phyloP scores from a whole-genome alignment of 2,329 filamentous ascomycete species.

The Neoarthrinium moseri region DNA sequence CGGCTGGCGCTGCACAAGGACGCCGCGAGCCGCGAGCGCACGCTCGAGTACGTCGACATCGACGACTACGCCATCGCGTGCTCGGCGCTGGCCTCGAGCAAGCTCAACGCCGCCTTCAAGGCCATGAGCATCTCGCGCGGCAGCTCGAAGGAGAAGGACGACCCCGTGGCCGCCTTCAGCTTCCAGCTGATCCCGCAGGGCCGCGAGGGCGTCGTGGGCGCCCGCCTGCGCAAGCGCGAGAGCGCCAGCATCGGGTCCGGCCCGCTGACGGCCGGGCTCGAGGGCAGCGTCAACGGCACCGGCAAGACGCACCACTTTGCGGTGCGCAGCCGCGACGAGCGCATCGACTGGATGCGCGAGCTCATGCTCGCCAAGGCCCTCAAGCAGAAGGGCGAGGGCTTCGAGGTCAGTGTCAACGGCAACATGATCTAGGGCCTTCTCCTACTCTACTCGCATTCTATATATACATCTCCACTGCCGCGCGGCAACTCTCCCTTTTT shows the following conservation, averaged over 20 bases:
- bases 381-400: constrained; percentile 80
- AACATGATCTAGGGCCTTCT: constrained; percentile 59
- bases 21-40: constrained; percentile 42
- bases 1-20: constrained; percentile 76
- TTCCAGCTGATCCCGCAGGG: constrained; percentile 82
- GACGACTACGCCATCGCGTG: constrained; percentile 88
- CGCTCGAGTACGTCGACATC: constrained; percentile 79
- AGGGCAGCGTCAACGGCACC: constrained; percentile 57
- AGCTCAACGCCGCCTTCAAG: constrained; percentile 85
- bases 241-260: constrained; percentile 37
- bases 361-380: constrained; percentile 87
- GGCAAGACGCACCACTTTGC: constrained; percentile 94
- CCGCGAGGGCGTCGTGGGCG: constrained; percentile 47
- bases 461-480: too few species aligned
- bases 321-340: constrained; percentile 80
- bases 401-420: constrained; percentile 79
- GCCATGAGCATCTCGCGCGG: constrained; percentile 64
- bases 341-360: constrained; percentile 97
- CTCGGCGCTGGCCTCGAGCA: constrained; percentile 72
- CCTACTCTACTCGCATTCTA: too few species aligned
- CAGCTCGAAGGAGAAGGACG: constrained; percentile 41
- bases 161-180: constrained; percentile 68
- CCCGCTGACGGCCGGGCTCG: constrained; percentile 32
- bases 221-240: constrained; percentile 51
- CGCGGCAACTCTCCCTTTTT: too few species aligned